A percentile compares a stretch with the other conserved stretches of the same genome.
Evolutionary conservation across 257 asterid genomes (phyloP).

Genomic region (Solanum virginianum): DNA sequence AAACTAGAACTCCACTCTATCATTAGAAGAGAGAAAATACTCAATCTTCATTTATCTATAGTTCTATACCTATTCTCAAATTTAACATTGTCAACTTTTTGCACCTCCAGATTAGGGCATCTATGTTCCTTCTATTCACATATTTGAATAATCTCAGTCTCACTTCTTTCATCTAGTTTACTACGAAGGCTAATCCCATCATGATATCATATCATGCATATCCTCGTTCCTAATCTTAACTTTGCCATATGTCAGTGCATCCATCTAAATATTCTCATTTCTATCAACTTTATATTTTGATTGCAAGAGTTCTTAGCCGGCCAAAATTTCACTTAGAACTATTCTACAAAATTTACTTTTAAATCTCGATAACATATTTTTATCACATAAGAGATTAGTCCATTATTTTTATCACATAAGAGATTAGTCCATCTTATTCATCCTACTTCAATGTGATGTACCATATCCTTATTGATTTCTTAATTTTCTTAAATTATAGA

Average conservation of each 20-base stretch:
- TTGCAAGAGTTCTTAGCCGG: background rate
- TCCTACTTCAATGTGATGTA: background rate
- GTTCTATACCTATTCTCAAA: background rate
- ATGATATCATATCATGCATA: background rate
- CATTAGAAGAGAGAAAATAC: background rate
- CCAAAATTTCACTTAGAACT: background rate
- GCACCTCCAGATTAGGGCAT: background rate
- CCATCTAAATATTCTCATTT: background rate
- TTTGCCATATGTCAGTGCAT: background rate
- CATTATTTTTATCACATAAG: background rate
- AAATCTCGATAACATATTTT: background rate
- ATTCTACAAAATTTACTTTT: background rate
- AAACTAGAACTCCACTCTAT: background rate
- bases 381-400: background rate
- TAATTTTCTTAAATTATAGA: background rate
- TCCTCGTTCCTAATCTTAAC: background rate
- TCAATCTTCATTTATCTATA: background rate
- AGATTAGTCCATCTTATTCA: background rate
- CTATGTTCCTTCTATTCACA: background rate
- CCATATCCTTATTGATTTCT: background rate
- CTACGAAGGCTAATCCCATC: background rate
- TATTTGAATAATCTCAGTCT: background rate
- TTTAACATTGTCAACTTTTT: background rate
- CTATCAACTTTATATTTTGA: background rate
- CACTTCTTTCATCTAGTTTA: background rate